Evolutionary conservation across 805 yeast genomes (phyloP).

Genomic region (Saccharomycopsis sp.): DNA sequence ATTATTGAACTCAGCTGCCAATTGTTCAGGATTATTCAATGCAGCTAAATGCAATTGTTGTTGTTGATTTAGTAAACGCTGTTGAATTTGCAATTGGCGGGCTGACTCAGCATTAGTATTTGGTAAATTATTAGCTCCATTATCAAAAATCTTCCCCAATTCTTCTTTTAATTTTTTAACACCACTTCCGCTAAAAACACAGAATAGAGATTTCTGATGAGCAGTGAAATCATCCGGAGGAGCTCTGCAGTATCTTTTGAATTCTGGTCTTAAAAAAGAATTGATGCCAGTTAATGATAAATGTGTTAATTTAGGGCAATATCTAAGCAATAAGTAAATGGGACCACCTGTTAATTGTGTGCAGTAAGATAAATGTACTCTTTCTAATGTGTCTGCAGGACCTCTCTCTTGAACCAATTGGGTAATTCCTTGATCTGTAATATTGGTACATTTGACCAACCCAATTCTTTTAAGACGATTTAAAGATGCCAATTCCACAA

Average conservation of each 20-base stretch:
- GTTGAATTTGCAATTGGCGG: no score
- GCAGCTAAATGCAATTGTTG: no score
- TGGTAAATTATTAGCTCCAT: no score
- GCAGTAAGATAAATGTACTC: slow-evolving; percentile 91
- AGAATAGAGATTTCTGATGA: slow-evolving; percentile 74
- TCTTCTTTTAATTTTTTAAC: slow-evolving; percentile 67
- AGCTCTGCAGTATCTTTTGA: slow-evolving; percentile 77
- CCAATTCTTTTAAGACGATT: slow-evolving; percentile 86
- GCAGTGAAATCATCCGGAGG: slow-evolving; percentile 90
- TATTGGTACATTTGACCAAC: slow-evolving; percentile 78
- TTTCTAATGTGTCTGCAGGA: slow-evolving; percentile 71
- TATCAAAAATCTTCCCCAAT: slow-evolving; percentile 24
- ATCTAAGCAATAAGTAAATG: slow-evolving; percentile 58
- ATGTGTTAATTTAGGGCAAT: slow-evolving; percentile 83
- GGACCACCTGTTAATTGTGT: slow-evolving; percentile 71
- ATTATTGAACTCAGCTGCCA: no score
- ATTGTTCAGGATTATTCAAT: no score
- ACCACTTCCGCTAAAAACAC: slow-evolving; percentile 90
- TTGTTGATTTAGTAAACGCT: no score
- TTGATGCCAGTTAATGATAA: slow-evolving; percentile 85
- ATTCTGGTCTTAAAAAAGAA: slow-evolving; percentile 79
- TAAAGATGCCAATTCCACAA: slow-evolving; percentile 63
- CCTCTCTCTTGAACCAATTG: slow-evolving; percentile 60
- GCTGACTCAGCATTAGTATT: no score
- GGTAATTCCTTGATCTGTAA: slow-evolving; percentile 74